Evolutionary conservation across 2,329 filamentous ascomycete species (phyloP).

Genomic region (Nothopassalora personata): DNA sequence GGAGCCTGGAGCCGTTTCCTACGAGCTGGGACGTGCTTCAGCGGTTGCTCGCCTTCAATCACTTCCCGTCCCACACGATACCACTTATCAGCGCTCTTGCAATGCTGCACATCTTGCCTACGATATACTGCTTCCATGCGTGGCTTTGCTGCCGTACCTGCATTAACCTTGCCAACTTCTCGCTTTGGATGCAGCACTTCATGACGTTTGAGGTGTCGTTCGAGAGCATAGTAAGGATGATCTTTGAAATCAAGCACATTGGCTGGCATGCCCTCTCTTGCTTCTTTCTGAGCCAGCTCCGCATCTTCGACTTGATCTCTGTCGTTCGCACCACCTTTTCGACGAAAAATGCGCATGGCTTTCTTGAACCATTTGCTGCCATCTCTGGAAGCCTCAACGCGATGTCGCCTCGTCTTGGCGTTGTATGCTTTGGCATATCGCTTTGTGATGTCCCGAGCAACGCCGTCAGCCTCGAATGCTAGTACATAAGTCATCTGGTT

Average conservation of each 20-base stretch:
- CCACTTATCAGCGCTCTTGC: slow-evolving; percentile 81
- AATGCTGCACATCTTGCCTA: slow-evolving; percentile 70
- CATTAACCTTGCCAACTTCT: slow-evolving; percentile 70
- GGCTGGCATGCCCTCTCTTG: slow-evolving; percentile 57
- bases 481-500: slow-evolving; percentile 81
- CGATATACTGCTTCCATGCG: slow-evolving; percentile 75
- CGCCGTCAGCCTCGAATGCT: slow-evolving; percentile 74
- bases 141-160: slow-evolving; percentile 52
- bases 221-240: slow-evolving; percentile 57
- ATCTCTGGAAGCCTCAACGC: slow-evolving; percentile 64
- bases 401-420: slow-evolving; percentile 75
- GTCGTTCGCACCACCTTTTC: slow-evolving; percentile 41
- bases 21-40: slow-evolving; percentile 58
- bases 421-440: slow-evolving; percentile 86
- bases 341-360: slow-evolving; percentile 43
- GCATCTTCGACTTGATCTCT: slow-evolving; percentile 79
- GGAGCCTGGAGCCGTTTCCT: slow-evolving; percentile 15
- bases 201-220: slow-evolving; percentile 75
- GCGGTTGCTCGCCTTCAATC: slow-evolving; percentile 69
- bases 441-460: slow-evolving; percentile 76
- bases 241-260: slow-evolving; percentile 39
- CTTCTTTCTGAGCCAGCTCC: slow-evolving; percentile 65
- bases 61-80: slow-evolving; percentile 80
- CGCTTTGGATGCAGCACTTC: slow-evolving; percentile 73
- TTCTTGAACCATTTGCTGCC: slow-evolving; percentile 54